A percentile compares a stretch with the other conserved stretches of the same genome.
Conservation (phyloP, 108 stramenopile species). For the Stephanodiscus minutulus region DNA sequence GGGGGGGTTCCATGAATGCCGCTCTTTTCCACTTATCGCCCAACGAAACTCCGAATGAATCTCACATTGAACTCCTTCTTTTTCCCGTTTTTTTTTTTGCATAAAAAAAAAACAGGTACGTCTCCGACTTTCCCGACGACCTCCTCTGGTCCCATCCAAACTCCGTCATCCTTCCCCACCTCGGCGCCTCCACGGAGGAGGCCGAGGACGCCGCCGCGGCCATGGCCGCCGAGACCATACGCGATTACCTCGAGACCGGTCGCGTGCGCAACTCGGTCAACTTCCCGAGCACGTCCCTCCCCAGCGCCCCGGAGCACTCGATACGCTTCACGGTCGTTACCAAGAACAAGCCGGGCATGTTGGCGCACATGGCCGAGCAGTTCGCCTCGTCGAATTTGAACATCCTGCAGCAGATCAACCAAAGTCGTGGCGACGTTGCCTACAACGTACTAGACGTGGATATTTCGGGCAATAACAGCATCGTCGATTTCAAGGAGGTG, state of each 20-base stretch:
- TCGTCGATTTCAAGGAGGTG: slow-evolving; percentile 73
- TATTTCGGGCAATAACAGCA: slow-evolving; percentile 57
- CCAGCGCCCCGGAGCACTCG: slow-evolving; percentile 58
- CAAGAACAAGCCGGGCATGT: slow-evolving; percentile 86
- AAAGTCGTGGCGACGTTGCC: slow-evolving; percentile 83
- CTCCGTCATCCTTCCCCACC: slow-evolving; percentile 89
- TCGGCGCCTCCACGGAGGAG: slow-evolving; percentile 96
- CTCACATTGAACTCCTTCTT: too few species aligned
- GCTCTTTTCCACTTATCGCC: neutral
- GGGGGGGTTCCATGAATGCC: neutral
- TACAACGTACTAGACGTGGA: slow-evolving; percentile 93
- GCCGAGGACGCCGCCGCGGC: slow-evolving; percentile 93
- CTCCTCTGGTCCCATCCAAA: slow-evolving; percentile 87
- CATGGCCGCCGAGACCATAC: slow-evolving; percentile 92
- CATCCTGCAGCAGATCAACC: slow-evolving; percentile 93
- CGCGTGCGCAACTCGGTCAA: slow-evolving; percentile 90
- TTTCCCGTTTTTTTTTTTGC: neutral
- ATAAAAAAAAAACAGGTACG: slow-evolving; percentile 49
- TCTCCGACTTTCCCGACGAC: slow-evolving; percentile 90
- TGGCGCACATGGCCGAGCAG: slow-evolving; percentile 83
- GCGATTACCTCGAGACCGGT: slow-evolving; percentile 83
- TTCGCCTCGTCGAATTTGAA: slow-evolving; percentile 78
- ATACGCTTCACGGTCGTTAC: slow-evolving; percentile 91
- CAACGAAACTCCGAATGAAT: neutral
- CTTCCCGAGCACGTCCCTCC: slow-evolving; percentile 81